Base-by-base conservation (phyloP, 148 eudicot species). In the Silene uniflora region DNA sequence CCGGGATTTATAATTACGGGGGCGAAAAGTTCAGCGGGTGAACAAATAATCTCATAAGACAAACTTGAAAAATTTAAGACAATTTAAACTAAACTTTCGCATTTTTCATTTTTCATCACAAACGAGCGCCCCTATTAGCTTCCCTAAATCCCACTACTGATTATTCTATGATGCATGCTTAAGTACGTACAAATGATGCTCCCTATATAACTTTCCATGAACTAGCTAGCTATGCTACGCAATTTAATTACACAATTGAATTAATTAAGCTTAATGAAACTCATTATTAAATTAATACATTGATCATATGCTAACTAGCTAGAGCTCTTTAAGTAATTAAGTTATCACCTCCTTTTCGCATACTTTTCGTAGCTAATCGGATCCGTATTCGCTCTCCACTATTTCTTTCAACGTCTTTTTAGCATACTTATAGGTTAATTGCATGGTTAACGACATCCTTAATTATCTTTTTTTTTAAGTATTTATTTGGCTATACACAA, bases 341-440 rank as follows among this genome's bases (percentile, higher is more conserved):
- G 24, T 56, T 25, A n/a, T 58, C 11, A 42, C 3, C 24, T 16
- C 23, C 13, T 75, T 75, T 66, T 75, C 24, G 18, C 58, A 67
- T 54, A 21, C 67, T 75, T 65, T 64, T 75, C 5, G 70, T 75
- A 27, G 78, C 62, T 67, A 67, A 67, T 25, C 39, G 61, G 35
- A 17, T 22, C 67, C 54, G 18, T 46, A 76, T 32, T 63, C 61
- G 52, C 23, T 12, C 49, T 55, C 18, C 49, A 62, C 42, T 74
- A 49, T 39, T 73, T 61, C 7, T n/a, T 17, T 63, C 60, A 44
- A 62, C 44, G 46, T 24, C 61, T 46, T 64, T 72, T 10, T 35
- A 27, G 24, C 17, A 29, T 19, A 32, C 9, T 56, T 56, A 75
- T 56, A 21, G 60, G 54, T 11, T 70, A 54, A 21, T 47, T 70